Conservation (phyloP, 306 rosid species). For the Albizia julibrissin region DNA sequence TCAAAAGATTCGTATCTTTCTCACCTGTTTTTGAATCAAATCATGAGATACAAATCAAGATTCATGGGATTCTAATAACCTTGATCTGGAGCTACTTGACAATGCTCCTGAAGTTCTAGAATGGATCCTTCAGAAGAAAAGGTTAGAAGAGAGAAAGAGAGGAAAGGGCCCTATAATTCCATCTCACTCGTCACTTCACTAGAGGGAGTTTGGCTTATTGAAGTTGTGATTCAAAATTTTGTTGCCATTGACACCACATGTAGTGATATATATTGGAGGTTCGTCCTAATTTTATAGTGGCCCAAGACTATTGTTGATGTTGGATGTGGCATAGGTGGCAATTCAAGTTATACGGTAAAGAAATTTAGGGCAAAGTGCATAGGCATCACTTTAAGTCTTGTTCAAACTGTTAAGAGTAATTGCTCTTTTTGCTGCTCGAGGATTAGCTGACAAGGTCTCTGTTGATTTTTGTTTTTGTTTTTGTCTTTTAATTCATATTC, state of each 20-base stretch:
- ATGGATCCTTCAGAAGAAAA: neutral
- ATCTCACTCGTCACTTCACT: neutral
- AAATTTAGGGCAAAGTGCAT: constrained; percentile 60
- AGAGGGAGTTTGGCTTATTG: neutral
- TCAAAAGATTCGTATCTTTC: too few species aligned
- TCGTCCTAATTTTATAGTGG: neutral
- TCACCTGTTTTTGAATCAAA: too few species aligned
- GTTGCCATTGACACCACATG: neutral
- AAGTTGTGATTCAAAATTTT: neutral
- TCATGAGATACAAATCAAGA: too few species aligned
- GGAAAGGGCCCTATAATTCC: neutral
- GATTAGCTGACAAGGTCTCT: constrained; percentile 56
- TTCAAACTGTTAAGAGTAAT: constrained; percentile 83
- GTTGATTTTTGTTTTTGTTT: neutral
- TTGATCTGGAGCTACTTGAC: neutral
- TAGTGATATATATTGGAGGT: neutral
- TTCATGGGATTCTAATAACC: too few species aligned
- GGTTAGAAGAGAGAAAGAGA: neutral
- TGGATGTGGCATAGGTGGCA: constrained; percentile 95
- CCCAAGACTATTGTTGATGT: constrained; percentile 63
- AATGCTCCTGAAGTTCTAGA: neutral
- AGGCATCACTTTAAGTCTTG: constrained; percentile 84
- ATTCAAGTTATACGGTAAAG: constrained; percentile 68
- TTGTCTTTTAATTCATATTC: neutral
- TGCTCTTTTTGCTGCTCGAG: constrained; percentile 69